A percentile compares a stretch with the other conserved stretches of the same genome.
Conservation (phyloP, 2,329 filamentous ascomycete genomes). For the Trichoderma koningiopsis region DNA sequence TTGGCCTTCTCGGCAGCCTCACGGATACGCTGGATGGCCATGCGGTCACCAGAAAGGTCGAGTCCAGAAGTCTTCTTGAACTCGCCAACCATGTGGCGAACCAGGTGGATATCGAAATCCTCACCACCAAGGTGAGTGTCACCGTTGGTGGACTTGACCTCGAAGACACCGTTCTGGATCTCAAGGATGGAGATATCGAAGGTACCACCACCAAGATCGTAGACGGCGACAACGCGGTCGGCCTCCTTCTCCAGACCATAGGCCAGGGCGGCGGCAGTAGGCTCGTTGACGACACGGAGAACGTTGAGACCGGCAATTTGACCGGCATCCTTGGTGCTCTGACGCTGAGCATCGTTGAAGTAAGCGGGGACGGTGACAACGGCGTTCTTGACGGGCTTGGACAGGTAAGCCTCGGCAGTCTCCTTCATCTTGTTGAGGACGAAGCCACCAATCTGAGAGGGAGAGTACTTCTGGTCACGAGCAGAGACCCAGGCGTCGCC, state of each 20-base stretch:
- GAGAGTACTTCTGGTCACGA: conserved; percentile 93
- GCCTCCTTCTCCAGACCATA: conserved; percentile 96
- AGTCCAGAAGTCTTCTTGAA: conserved; percentile 97
- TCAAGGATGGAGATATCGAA: conserved; percentile 98
- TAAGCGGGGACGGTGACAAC: conserved; percentile 97
- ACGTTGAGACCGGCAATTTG: conserved; percentile 96
- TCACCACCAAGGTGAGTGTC: conserved; percentile 98
- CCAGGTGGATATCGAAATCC: conserved; percentile 94
- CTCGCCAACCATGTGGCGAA: conserved; percentile 88
- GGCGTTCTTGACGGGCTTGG: conserved; percentile 90
- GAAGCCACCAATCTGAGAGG: conserved; percentile 97
- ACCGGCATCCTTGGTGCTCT: conserved; percentile 97
- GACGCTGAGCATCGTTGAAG: conserved; percentile 98
- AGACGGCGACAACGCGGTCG: conserved; percentile 88
- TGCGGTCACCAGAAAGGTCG: conserved; percentile 87
- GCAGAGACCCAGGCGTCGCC: conserved; percentile 96
- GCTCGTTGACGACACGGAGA: conserved; percentile 96
- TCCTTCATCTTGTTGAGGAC: conserved; percentile 99
- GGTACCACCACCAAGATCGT: conserved; percentile 97
- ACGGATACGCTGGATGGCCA: conserved; percentile 98
- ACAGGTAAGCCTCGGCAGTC: conserved; percentile 90
- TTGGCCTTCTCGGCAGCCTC: conserved; percentile 99
- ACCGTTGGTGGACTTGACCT: conserved; percentile 99
- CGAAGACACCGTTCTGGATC: conserved; percentile 97
- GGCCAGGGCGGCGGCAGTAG: conserved; percentile 90